Evolutionary conservation across 345 rosid genomes (phyloP), one percentile per base, ranked within the genome.

Genomic region (Leavenworthia alabamica): DNA sequence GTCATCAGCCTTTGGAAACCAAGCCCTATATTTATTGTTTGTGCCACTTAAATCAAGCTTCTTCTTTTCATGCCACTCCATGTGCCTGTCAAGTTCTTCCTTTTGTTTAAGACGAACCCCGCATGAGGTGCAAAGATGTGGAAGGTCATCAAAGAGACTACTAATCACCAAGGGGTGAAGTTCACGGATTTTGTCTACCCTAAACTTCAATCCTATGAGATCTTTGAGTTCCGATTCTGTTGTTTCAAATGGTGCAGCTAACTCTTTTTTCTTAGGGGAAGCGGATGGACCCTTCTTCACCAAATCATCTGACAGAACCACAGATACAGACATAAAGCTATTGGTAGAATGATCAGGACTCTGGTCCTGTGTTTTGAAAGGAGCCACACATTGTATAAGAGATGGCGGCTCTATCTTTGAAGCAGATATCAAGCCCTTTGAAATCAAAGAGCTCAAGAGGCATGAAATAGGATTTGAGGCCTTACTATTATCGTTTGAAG

Each of bases 341-440:
- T 61, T 73, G 63, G 72, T 58, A 37, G 84, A 56, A 59, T 56
- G 67, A 33, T 44, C 73, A 8, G 63, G 79, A 55, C 78, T 78
- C 59, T 66, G 71, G 17, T 77, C 79, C 70, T 72, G 73, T 60
- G 60, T 53, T 55, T 15, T 53, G 55, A 45, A 55, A 61, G 78
- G 73, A 36, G 65, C 40, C 64, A 78, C 75, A 24, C 68, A 26
- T 26, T 77, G 65, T 4, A 28, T 27, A 4, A 54, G 63, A 11
- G 89, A 71, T 46, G 80, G 22, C 29, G 79, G 60, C 57, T 78
- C 84, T 0, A 73, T 60, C 75, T 83, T 85, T 14, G 91, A 80
- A 56, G 91, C 81, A 64, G 91, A 84, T 76, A 93, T 92, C 78
- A 89, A 68, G 62, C 99, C 97, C 80, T 86, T 89, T 12, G 94